phyloP scores from a whole-genome alignment of 2,329 filamentous ascomycete genomes.

The Monilinia laxa region DNA sequence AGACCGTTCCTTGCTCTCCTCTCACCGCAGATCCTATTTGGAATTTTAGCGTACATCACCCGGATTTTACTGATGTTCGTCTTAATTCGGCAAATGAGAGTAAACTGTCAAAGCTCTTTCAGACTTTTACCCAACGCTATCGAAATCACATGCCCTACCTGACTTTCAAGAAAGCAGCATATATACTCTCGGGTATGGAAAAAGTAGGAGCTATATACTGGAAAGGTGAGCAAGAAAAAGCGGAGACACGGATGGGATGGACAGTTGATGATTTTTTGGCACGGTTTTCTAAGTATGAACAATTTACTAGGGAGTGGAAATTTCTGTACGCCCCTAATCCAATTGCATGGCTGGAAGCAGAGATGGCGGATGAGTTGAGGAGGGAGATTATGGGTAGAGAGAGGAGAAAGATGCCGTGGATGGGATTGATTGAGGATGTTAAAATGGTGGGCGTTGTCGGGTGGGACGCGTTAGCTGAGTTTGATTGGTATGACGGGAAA shows the following conservation, averaged over 20 bases:
- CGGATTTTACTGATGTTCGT: background rate
- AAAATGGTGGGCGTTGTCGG: background rate
- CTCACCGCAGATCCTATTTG: background rate
- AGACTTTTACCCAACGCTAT: background rate
- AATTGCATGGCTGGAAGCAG: background rate
- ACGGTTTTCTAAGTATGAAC: background rate
- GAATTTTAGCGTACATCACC: background rate
- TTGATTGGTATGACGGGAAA: conserved; percentile 7
- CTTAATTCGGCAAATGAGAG: background rate
- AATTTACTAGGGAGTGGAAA: conserved; percentile 4
- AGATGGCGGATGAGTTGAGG: conserved; percentile 1
- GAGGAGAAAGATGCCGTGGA: background rate
- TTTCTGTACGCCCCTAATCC: background rate
- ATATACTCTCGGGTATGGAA: conserved; percentile 6
- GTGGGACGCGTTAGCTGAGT: background rate
- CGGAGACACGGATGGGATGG: background rate
- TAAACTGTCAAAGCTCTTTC: background rate
- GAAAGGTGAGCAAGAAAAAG: background rate
- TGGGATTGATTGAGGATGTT: background rate
- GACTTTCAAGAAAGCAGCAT: background rate
- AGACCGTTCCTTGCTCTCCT: background rate
- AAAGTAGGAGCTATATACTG: background rate
- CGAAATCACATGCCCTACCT: background rate
- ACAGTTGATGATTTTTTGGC: conserved; percentile 9
- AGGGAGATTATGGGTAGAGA: background rate